Evolutionary conservation across 495 filamentous ascomycete genomes (phyloP), one percentile per base, ranked within the genome.

Genomic region (Aspergillus kassunensis): DNA sequence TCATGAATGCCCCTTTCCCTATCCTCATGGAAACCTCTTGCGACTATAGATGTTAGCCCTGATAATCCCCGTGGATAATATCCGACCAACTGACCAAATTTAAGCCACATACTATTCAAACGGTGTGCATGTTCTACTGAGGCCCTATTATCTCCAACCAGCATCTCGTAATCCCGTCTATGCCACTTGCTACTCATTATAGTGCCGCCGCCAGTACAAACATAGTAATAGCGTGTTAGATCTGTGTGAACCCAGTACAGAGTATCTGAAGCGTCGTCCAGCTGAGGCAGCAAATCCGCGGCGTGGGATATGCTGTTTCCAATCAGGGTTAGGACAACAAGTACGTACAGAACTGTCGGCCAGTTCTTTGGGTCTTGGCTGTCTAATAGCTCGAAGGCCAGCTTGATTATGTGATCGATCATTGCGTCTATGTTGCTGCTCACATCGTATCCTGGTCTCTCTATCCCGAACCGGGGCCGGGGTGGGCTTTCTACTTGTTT

Each of bases 341-440:
- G 45, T 13, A 48, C 45, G 19, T 48, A 24, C 1, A 48, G 45
- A 1, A 49, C 46, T 27, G 46, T 39, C 18, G 46, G 46, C 46
- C 46, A 49, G 12, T 49, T 20, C 40, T 15, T 1, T 6, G 33
- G 46, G 25, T 49, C 46, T 12, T 37, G 20, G 3, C 6, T 40
- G 30, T 49, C 13, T 24, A 49, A 16, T 0, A 49, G 46, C 8
- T 39, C 34, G 23, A 49, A 49, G 6, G 33, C 39, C 2, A 29
- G 15, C n/a, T 39, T 9, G 9, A 6, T n/a, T 39, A 49, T 18
- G 29, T 25, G 18, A 4, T 16, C 46, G 10, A 37, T 13, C 46
- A 49, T 40, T 13, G 34, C 13, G 13, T 30, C 33, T 5, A 11
- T 20, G 11, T 15, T 24, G n/a, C 33, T 37, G 23, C 29, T n/a